Base-by-base conservation (phyloP, 768 basidiomycete genomes). In the Tulasnella sp. region DNA sequence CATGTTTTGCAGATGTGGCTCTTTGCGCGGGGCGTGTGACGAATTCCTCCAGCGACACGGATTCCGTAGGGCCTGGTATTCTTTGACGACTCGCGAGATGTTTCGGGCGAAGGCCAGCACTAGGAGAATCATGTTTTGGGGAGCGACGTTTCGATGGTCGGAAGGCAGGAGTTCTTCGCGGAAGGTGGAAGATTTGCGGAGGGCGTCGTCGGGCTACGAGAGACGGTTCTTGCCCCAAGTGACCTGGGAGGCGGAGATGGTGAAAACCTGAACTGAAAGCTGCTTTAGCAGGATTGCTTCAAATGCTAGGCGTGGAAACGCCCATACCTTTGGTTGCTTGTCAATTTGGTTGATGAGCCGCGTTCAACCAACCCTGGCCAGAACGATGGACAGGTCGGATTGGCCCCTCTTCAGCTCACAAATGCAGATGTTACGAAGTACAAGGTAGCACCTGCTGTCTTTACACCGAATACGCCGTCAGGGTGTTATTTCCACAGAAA, bases 241-340 rank as follows among this genome's bases (percentile, higher is more conserved):
- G 6, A 75, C 8, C 39, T 62, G 48, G 38, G 58, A 9, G 34
- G 14, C 27, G 27, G 48, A 56, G 7, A 76, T 46, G 24, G n/a
- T 36, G 39, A 58, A 77, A 0, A 72, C 71, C 77, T 78, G 27
- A 24, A 24, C 9, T 1, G 19, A 39, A 36, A 2, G 24, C 3
- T 38, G 36, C 36, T 5, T 24, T 12, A 77, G 56, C 16, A 39
- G 9, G 31, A 34, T 24, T 10, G 40, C 14, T 1, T 16, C 6
- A 44, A 44, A 9, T 44, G 8, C 2, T 12, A 44, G 16, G 42
- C 14, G 42, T 7, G 42, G 42, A 44, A 2, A 10, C 44, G 4
- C 16, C 14, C 78, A 40, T 34, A 79, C 78, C 74, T 79, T 79
- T 31, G 74, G 78, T 27, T 79, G 74, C 42, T 79, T 79, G 73